Conservation (phyloP, 2,329 filamentous ascomycete species). For the Albophoma yamanashiensis region DNA sequence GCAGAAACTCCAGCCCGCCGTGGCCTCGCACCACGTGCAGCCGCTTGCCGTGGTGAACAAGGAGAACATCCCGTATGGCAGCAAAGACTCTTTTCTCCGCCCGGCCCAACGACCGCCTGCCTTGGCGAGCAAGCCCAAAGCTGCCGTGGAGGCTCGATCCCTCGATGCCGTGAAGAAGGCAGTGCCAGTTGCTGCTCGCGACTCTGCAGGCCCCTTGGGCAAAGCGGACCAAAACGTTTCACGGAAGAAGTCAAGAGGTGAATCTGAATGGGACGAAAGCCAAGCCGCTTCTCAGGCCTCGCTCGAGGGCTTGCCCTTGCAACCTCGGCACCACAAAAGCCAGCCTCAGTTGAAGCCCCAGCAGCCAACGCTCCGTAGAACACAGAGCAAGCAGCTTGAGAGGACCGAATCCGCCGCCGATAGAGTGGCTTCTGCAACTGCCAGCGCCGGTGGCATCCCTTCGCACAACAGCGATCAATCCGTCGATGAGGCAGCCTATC, state of each 20-base stretch:
- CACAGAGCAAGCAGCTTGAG: constrained; percentile 31
- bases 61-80: constrained; percentile 27
- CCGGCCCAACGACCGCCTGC: constrained; percentile 21
- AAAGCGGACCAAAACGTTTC: constrained; percentile 11
- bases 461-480: constrained; percentile 6
- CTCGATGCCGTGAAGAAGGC: constrained; percentile 14
- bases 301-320: constrained; percentile 14
- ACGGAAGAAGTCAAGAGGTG: constrained; percentile 6
- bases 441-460: constrained; percentile 6
- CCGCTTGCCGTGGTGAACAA: constrained; percentile 23
- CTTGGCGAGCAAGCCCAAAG: constrained; percentile 12
- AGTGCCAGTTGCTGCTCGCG: constrained; percentile 4
- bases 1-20: constrained; percentile 17
- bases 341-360: constrained; percentile 39
- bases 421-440: background rate
- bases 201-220: constrained; percentile 4
- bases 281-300: constrained; percentile 2
- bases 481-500: constrained; percentile 13
- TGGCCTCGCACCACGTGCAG: constrained; percentile 14
- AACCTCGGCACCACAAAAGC: constrained; percentile 40
- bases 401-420: constrained; percentile 8
- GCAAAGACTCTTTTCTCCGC: constrained; percentile 25
- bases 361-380: constrained; percentile 28
- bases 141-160: constrained; percentile 12
- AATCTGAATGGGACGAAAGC: constrained; percentile 2